Base-by-base conservation (phyloP, 83 land plant species). In the Thuja plicata region DNA sequence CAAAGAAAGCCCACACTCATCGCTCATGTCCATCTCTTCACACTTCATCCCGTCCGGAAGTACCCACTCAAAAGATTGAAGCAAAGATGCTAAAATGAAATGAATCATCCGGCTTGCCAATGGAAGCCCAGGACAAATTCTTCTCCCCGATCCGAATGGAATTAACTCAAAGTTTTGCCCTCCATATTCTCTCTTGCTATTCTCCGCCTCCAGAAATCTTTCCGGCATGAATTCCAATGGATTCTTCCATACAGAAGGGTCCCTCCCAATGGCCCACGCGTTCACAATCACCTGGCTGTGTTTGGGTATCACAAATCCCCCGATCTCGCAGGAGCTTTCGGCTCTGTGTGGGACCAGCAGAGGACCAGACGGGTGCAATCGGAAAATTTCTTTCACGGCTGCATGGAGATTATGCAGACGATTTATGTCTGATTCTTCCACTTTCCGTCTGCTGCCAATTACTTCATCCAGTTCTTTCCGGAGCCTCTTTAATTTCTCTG, bases 91-190 rank as follows among this genome's bases (percentile, higher is more conserved):
- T 78, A 92, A 1, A 84, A 40, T 71, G 0, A 92, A 41, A 46
- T 66, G 86, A 38, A 90, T 40, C 40, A 88, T 88, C 13, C 80
- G 45, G 10, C 73, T 73, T 5, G 87, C 93, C 48, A 92, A 88
- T 15, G 34, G 66, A 84, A 88, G 50, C 45, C 91, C 93, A 0
- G 88, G 87, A 50, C 93, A 92, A 54, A 89, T 88, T 83, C 91
- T 57, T 19, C 93, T 84, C 9, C 93, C 93, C 27, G 93, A 86
- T 35, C 91, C 88, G 34, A 92, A 92, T 5, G 91, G 91, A 0
- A 88, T 86, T 11, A 88, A 73, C 73, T 71, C 54, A 37, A 87
- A 86, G 43, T 92, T 60, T n/a, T 48, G 55, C 0, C 93, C 93
- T 54, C 41, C 38, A 21, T 66, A 85, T 45, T 91, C 92, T 32